phyloP scores from a whole-genome alignment of 805 yeast genomes.

The Starmerella kuoi region DNA sequence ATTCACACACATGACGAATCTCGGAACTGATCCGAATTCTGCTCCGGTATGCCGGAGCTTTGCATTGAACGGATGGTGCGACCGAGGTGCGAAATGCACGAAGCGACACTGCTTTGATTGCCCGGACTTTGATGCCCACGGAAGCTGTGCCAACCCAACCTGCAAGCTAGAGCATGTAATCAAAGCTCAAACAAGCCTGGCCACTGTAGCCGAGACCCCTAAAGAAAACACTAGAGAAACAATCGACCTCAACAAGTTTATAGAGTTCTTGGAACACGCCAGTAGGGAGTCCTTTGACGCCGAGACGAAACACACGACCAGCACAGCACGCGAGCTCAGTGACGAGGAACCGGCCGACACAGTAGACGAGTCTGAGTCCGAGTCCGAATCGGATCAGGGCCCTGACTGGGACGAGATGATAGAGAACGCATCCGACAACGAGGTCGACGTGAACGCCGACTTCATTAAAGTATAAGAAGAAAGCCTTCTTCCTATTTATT shows the following conservation, averaged over 20 bases:
- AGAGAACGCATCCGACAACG: conserved; percentile 4
- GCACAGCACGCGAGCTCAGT: neutral
- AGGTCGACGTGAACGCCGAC: conserved; percentile 26
- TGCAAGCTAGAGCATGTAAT: conserved; percentile 43
- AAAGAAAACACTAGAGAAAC: neutral
- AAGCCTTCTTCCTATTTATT: neutral
- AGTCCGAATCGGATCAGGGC: conserved; percentile 16
- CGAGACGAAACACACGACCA: neutral
- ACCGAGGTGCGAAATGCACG: conserved; percentile 45
- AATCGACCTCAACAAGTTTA: neutral
- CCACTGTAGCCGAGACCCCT: neutral
- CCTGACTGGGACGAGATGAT: conserved; percentile 5
- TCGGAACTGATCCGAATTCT: conserved; percentile 25
- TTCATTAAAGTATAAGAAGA: conserved; percentile 14
- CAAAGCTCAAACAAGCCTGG: conserved; percentile 3
- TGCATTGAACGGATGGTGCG: conserved; percentile 58
- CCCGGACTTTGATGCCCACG: conserved; percentile 58
- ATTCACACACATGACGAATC: conserved; percentile 38
- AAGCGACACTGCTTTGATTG: conserved; percentile 50
- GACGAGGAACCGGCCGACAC: conserved; percentile 7
- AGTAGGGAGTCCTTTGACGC: neutral
- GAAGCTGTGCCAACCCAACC: conserved; percentile 41
- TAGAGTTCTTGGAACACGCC: neutral
- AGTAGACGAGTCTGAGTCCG: conserved; percentile 15
- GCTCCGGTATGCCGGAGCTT: conserved; percentile 52